Conservation (phyloP, 257 asterid species). For the Salvia splendens region DNA sequence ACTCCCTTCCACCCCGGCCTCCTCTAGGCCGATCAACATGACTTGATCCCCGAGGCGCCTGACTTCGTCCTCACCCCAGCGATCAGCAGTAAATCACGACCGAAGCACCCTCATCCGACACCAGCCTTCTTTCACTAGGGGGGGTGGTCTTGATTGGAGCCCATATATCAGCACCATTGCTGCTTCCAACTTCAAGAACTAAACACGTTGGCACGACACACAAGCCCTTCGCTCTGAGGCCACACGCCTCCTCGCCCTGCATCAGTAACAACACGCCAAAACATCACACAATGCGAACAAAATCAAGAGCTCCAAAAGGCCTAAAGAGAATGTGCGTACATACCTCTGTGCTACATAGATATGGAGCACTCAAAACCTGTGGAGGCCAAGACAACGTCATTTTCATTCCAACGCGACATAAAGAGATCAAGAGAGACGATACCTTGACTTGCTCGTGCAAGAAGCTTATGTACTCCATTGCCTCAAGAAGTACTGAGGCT, state of each 20-base stretch:
- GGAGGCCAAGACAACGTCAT: background rate
- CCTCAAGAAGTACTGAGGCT: slow-evolving; percentile 86
- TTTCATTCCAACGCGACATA: background rate
- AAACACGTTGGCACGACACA: slow-evolving; percentile 72
- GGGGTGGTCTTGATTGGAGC: slow-evolving; percentile 67
- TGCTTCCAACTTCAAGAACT: slow-evolving; percentile 59
- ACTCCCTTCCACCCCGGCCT: too few species aligned
- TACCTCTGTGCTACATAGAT: slow-evolving; percentile 61
- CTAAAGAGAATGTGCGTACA: slow-evolving; percentile 24
- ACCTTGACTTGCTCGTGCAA: slow-evolving; percentile 97
- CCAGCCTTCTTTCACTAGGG: slow-evolving; percentile 34
- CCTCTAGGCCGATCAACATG: too few species aligned
- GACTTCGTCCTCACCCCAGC: too few species aligned
- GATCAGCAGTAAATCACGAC: slow-evolving; percentile 29
- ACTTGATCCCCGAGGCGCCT: too few species aligned
- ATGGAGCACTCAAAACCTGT: slow-evolving; percentile 93
- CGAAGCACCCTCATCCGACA: slow-evolving; percentile 34
- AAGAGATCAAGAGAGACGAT: background rate
- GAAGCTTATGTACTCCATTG: slow-evolving; percentile 83
- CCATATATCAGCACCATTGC: slow-evolving; percentile 98
- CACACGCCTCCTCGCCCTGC: slow-evolving; percentile 50
- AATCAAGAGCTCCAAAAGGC: background rate
- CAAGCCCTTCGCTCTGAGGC: slow-evolving; percentile 69
- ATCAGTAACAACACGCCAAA: slow-evolving; percentile 8
- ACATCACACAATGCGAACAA: background rate